phyloP scores from a whole-genome alignment of 768 basidiomycete genomes.

The Trametes meyenii region DNA sequence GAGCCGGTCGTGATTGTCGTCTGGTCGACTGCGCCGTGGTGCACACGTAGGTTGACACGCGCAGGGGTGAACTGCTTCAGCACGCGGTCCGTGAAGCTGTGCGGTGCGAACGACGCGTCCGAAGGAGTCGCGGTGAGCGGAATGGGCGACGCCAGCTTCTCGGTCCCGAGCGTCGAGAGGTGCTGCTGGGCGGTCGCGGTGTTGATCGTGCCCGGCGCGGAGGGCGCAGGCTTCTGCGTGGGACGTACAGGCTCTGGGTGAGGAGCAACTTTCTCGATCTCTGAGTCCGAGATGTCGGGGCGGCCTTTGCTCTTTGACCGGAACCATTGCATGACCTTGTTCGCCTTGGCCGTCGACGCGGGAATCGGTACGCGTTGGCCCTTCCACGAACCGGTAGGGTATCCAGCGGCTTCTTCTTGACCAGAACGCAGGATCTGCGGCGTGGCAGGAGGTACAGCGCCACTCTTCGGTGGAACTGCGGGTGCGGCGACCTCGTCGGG shows the following conservation, averaged over 20 bases:
- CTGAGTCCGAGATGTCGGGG: conserved; percentile 34
- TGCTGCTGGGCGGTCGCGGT: conserved; percentile 6
- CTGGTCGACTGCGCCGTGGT: conserved; percentile 92
- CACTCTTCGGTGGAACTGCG: conserved; percentile 26
- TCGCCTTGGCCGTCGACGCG: conserved; percentile 84
- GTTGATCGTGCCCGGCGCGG: conserved; percentile 21
- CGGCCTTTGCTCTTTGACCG: conserved; percentile 63
- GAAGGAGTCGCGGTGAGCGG: conserved; percentile 31
- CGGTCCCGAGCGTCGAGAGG: conserved; percentile 16
- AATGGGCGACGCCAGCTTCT: conserved; percentile 23
- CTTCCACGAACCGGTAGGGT: conserved; percentile 36
- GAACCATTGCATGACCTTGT: conserved; percentile 99
- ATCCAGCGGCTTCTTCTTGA: conserved; percentile 32
- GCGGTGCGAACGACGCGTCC: conserved; percentile 41
- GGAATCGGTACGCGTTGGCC: conserved; percentile 42
- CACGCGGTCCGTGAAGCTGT: conserved; percentile 33
- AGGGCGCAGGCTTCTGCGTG: conserved; percentile 5
- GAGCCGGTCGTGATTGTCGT: conserved; percentile 82
- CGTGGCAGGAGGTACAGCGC: conserved; percentile 25
- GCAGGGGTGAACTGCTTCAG: conserved; percentile 31
- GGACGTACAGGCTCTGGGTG: conserved; percentile 21
- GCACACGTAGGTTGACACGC: conserved; percentile 62
- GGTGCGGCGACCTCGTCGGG: conserved; percentile 12
- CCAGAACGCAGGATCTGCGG: conserved; percentile 31
- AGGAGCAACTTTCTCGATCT: conserved; percentile 26